phyloP scores from a whole-genome alignment of 345 rosid genomes.

The Aurinia saxatilis region DNA sequence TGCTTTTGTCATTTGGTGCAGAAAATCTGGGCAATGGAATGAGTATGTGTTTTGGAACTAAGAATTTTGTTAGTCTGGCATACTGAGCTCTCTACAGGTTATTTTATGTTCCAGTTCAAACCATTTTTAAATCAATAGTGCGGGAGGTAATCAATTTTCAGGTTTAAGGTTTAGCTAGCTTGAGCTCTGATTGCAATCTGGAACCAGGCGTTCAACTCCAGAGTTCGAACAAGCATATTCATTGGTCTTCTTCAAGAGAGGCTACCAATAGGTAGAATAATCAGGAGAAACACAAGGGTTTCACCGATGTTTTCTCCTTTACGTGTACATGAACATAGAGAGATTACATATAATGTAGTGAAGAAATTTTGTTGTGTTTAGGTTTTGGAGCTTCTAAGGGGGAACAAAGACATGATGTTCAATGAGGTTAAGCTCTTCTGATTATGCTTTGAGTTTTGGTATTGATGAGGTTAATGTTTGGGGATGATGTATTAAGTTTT shows the following conservation, averaged over 20 bases:
- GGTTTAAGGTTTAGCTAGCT: neutral
- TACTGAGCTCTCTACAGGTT: neutral
- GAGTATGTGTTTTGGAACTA: slow-evolving; percentile 2
- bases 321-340: too few species aligned
- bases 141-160: neutral
- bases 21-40: neutral
- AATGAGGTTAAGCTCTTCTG: slow-evolving; percentile 50
- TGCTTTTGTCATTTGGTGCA: slow-evolving; percentile 19
- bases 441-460: neutral
- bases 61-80: neutral
- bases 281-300: neutral
- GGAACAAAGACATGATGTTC: slow-evolving; percentile 87
- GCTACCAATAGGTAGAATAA: neutral
- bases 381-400: slow-evolving; percentile 78
- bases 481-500: neutral
- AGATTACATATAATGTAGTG: too few species aligned
- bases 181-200: neutral
- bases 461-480: neutral
- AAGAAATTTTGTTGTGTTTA: slow-evolving; percentile 10
- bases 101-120: neutral
- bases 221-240: slow-evolving; percentile 1
- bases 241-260: neutral
- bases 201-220: neutral
- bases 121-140: neutral
- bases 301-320: neutral